phyloP scores from a whole-genome alignment of 2,329 filamentous ascomycete species.

The Immersiporthe knoxdaviesiana region DNA sequence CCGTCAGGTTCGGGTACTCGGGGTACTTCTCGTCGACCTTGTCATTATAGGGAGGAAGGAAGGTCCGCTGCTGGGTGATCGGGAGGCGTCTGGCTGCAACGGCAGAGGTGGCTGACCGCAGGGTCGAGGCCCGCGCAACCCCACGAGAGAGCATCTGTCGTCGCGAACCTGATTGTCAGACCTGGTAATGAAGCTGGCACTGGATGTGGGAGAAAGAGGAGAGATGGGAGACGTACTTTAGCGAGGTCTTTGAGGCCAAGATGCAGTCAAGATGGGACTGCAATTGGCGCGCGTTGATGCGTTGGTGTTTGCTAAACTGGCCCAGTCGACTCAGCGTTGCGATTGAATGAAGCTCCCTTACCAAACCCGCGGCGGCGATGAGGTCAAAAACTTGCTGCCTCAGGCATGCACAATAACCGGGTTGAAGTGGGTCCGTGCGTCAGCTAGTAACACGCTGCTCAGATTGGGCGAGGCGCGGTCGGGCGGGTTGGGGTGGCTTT shows the following conservation, averaged over 20 bases:
- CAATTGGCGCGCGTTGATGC: constrained; percentile 32
- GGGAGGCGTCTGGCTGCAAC: constrained; percentile 54
- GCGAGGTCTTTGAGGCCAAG: constrained; percentile 38
- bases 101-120: constrained; percentile 49
- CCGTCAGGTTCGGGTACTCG: constrained; percentile 50
- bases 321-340: neutral
- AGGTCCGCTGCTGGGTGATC: constrained; percentile 60
- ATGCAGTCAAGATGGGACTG: constrained; percentile 39
- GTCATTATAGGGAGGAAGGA: constrained; percentile 55
- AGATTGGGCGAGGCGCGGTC: constrained; percentile 10
- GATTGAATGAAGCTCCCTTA: constrained; percentile 17
- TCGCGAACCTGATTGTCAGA: constrained; percentile 5
- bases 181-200: neutral
- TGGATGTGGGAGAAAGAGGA: neutral
- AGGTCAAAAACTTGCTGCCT: constrained; percentile 20
- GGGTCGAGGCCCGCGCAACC: constrained; percentile 55
- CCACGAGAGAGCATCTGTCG: constrained; percentile 64
- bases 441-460: constrained; percentile 7
- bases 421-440: neutral
- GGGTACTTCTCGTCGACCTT: constrained; percentile 58
- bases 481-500: constrained; percentile 26
- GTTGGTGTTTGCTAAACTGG: constrained; percentile 14
- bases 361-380: constrained; percentile 9
- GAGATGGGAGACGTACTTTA: constrained; percentile 38
- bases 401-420: constrained; percentile 10